Evolutionary conservation across 2,329 filamentous ascomycete genomes (phyloP), one percentile per base, ranked within the genome.

Genomic region (Boeremia exigua): DNA sequence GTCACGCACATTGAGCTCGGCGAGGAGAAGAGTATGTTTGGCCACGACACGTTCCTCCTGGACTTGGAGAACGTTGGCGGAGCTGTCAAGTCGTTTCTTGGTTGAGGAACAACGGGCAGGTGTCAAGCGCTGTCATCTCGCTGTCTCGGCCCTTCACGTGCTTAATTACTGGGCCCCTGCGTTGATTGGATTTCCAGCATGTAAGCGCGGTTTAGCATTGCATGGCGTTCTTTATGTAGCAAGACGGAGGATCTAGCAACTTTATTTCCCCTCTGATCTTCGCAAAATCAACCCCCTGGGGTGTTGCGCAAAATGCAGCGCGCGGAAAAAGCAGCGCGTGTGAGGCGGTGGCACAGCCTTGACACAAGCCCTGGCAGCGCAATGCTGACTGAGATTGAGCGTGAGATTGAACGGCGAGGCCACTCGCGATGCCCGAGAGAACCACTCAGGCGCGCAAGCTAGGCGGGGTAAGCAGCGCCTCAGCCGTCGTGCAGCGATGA

Each of bases 21-120:
- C 30, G 92, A 98, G 78, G 92, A 98, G 78, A 86, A 95, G 76
- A 96, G 92, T 68, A 78, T 96, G 67, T 99, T 99, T 73, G 95
- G 95, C 0, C 95, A 99, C 70, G 95, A 99, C 73, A 98, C 94
- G 0, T 99, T 99, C 74, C 77, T 99, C 69, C 79, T 99, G 38
- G 95, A 99, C 77, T 78, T 98, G 54, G 88, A 96, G 78, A 90
- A 96, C 66, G 91, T 99, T 45, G 95, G 95, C 4, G 92, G 92
- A 0, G 90, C 88, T 45, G 79, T 99, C 42, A 87, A 86, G 67
- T 84, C 84, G 65, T 99, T 99, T 75, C 75, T 99, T 65, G 84
- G 83, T 1, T 94, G 52, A 68, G 33, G 19, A 38, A 29, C n/a
- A 15, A 49, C 23, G 40, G 11, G 32, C 15, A 12, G 30, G 17